phyloP scores from a whole-genome alignment of 2,329 filamentous ascomycete genomes.

The Lachnellula occidentalis region DNA sequence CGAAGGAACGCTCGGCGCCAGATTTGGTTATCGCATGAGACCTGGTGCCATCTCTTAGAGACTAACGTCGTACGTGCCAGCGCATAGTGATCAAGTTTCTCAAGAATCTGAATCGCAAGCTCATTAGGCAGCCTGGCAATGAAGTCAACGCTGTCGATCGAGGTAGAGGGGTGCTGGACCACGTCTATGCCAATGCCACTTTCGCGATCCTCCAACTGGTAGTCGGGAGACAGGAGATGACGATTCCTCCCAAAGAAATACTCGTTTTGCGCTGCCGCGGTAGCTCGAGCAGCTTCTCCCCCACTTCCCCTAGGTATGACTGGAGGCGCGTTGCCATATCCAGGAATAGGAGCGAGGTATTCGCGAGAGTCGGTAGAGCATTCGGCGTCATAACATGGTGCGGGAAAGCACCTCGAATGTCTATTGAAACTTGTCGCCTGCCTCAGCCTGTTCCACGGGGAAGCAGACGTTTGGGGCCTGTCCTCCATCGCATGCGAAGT shows the following conservation, averaged over 20 bases:
- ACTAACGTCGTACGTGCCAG: constrained; percentile 46
- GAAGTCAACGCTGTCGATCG: constrained; percentile 53
- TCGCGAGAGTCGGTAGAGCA: constrained; percentile 18
- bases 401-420: constrained; percentile 20
- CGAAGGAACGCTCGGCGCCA: constrained; percentile 60
- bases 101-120: constrained; percentile 53
- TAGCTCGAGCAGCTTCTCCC: constrained; percentile 53
- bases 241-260: constrained; percentile 32
- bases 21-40: constrained; percentile 50
- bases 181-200: constrained; percentile 60
- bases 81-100: constrained; percentile 48
- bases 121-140: constrained; percentile 50
- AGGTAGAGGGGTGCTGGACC: constrained; percentile 34
- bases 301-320: constrained; percentile 55
- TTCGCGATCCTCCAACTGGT: constrained; percentile 47
- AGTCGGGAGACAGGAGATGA: constrained; percentile 37
- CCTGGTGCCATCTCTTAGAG: constrained; percentile 44
- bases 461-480: constrained; percentile 21
- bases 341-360: constrained; percentile 23
- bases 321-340: constrained; percentile 47
- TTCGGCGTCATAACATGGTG: constrained; percentile 11
- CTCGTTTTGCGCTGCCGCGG: constrained; percentile 55
- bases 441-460: constrained; percentile 26
- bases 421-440: constrained; percentile 30
- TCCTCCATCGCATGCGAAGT: constrained; percentile 23